Base-by-base conservation (phyloP, 2,329 filamentous ascomycete species). In the Aureobasidium sp. region DNA sequence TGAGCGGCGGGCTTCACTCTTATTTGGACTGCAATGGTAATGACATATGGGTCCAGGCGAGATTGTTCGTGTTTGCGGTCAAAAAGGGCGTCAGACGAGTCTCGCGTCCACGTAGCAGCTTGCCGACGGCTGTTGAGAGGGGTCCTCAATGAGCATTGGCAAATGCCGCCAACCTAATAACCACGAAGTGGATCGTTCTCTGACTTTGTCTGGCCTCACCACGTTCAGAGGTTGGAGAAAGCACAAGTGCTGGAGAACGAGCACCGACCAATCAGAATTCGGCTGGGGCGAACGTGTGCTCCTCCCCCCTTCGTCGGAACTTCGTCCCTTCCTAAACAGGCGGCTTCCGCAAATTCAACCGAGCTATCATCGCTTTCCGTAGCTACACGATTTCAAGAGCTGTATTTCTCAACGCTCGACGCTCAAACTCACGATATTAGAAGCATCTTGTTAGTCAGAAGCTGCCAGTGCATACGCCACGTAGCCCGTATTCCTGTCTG, bases 51-150 rank as follows among this genome's bases (percentile, higher is more conserved):
- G 37, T 59, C 45, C 57, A 11, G 54, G 25, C 44, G 45, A 50
- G 36, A 41, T 50, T 50, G 41, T 25, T 49, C 30, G 57, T 50
- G 34, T 36, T 49, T 59, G 57, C 36, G 45, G 36, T 49, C 34
- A 11, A 45, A 34, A 59, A 59, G 57, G 29, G 36, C 57, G 57
- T 59, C 34, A 49, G 57, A 50, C 32, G 57, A 50, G 45, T 59
- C 45, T 59, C 54, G 42, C 42, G 42, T 48, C 39, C 34, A 59
- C 45, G 45, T 41, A 59, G 45, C 57, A 50, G 57, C 57, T 59
- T 59, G 57, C 57, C 57, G 57, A 49, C 57, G 57, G 45, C 57
- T 44, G 45, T 59, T 59, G 57, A 59, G 45, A 59, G 45, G 55
- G 45, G 45, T 27, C 45, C n/a, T 42, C n/a, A 25, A 39, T 59